Percentiles rank a stretch among this genome's conserved stretches.
These are phyloP conservation scores for Penicillium brevicompactum DNA, from an alignment of 2,329 filamentous ascomycete species.

Conservation along the genomic window DNA sequence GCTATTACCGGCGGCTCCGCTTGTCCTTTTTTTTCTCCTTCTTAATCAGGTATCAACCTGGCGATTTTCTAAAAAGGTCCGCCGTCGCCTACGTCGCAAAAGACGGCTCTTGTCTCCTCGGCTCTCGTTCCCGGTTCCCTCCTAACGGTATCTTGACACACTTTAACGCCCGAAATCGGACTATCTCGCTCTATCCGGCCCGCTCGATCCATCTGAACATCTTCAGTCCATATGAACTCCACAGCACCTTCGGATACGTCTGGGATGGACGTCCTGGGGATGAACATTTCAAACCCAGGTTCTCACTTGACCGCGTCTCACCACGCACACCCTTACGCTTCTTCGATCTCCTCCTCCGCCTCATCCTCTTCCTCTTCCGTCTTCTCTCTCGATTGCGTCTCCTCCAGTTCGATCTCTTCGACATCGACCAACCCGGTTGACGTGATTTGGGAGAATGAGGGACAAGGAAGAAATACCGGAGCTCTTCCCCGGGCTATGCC, in stretches of 20 bases:
- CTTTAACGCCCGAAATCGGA: constrained; percentile 21
- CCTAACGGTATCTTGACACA: constrained; percentile 30
- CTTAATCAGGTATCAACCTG: constrained; percentile 19
- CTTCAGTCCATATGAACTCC: constrained; percentile 26
- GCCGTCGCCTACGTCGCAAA: constrained; percentile 28
- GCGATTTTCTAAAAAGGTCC: constrained; percentile 27
- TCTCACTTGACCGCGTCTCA: constrained; percentile 37
- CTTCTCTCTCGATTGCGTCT: constrained; percentile 69
- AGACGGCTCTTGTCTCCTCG: constrained; percentile 31
- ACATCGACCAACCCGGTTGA: constrained; percentile 65
- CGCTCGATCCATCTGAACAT: constrained; percentile 17
- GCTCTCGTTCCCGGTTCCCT: constrained; percentile 32
- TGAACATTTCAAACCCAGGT: constrained; percentile 42
- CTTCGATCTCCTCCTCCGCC: constrained; percentile 71
- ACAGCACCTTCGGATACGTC: constrained; percentile 41
- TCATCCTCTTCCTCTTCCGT: constrained; percentile 76
- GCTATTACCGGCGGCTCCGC: constrained; percentile 8
- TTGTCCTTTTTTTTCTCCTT: constrained; percentile 3
- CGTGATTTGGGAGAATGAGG: constrained; percentile 48
- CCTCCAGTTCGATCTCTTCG: constrained; percentile 69
- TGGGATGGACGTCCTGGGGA: constrained; percentile 48
- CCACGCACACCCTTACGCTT: constrained; percentile 62
- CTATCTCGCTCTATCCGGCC: constrained; percentile 17
- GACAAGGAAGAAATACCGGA: constrained; percentile 29
- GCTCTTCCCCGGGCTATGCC: constrained; percentile 29